Base-by-base conservation (phyloP, 768 basidiomycete species). In the Stropharia rugosoannulata region DNA sequence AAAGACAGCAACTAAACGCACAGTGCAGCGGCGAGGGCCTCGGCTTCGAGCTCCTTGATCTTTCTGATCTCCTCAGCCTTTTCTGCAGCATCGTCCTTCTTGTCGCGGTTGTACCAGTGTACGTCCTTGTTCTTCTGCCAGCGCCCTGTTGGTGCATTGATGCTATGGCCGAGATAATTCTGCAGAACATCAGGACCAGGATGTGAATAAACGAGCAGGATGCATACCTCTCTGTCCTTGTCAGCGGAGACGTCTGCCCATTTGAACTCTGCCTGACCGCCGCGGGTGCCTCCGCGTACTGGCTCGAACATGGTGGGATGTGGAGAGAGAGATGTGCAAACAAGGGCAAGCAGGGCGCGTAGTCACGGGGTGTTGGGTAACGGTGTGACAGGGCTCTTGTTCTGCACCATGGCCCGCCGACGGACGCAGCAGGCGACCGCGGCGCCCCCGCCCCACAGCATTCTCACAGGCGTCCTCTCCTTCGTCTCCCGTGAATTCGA, bases 71-170 rank as follows among this genome's bases (percentile, higher is more conserved):
- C 95, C 58, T 88, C 93, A 0, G 51, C 63, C 52, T 82, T 43
- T 18, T 43, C 76, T 58, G 84, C 83, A 10, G 68, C 68, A 12
- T 82, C 82, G 3, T 62, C 62, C 12, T 64, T 59, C 35, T 43
- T n/a, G 18, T 94, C 92, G 27, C 95, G 85, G 63, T 76, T 83
- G 67, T 96, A 98, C 95, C 95, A 98, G 64, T 96, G 95, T 13
- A 98, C 75, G 65, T 98, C 95, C 69, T 95, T 94, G 75, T 94
- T 93, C 74, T 95, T 95, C 73, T 97, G 95, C 95, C 95, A 98
- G 45, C 95, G 79, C 1, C 95, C 95, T 1, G 92, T 92, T 0
- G 95, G 95, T 2, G 95, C 95, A 66, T 95, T 95, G 73, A 97
- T 84, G 51, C 91, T 91, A 68, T 96, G 93, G 4, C 95, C 95